phyloP scores from a whole-genome alignment of 768 basidiomycete genomes.

The Lyophyllum decastes region DNA sequence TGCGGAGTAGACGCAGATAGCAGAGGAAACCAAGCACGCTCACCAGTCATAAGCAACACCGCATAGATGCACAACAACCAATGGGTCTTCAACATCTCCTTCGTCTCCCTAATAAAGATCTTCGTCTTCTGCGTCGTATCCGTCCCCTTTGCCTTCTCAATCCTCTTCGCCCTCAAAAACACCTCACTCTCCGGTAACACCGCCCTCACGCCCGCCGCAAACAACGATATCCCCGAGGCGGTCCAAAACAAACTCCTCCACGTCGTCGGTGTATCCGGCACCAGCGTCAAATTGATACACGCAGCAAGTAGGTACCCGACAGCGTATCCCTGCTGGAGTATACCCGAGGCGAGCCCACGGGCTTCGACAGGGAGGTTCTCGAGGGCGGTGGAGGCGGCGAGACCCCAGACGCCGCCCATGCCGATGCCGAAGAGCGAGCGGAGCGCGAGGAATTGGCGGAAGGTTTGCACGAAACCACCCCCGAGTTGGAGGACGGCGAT shows the following conservation, averaged over 20 bases:
- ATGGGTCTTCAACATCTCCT: constrained; percentile 76
- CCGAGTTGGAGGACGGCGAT: constrained; percentile 76
- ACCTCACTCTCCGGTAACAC: constrained; percentile 75
- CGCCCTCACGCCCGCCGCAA: constrained; percentile 67
- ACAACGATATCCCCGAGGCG: constrained; percentile 65
- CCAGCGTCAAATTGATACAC: constrained; percentile 75
- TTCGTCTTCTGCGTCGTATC: constrained; percentile 59
- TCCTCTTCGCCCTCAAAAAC: constrained; percentile 67
- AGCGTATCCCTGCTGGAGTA: constrained; percentile 90
- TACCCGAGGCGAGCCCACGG: constrained; percentile 82
- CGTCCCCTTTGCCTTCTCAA: constrained; percentile 58
- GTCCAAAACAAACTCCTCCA: constrained; percentile 89
- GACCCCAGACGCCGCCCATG: constrained; percentile 91
- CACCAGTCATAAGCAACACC: constrained; percentile 34
- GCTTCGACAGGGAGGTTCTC: constrained; percentile 88
- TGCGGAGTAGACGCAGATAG: too few species aligned
- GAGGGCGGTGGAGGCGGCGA: constrained; percentile 78
- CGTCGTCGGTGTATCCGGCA: constrained; percentile 37
- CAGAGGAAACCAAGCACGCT: too few species aligned
- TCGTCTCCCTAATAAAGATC: constrained; percentile 72
- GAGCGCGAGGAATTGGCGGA: constrained; percentile 75
- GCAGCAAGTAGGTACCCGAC: constrained; percentile 84
- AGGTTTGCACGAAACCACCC: constrained; percentile 80
- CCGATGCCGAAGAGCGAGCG: constrained; percentile 84
- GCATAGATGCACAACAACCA: constrained; percentile 87